Base-by-base conservation (phyloP, 331 rosid species). In the Stylosanthes scabra region DNA sequence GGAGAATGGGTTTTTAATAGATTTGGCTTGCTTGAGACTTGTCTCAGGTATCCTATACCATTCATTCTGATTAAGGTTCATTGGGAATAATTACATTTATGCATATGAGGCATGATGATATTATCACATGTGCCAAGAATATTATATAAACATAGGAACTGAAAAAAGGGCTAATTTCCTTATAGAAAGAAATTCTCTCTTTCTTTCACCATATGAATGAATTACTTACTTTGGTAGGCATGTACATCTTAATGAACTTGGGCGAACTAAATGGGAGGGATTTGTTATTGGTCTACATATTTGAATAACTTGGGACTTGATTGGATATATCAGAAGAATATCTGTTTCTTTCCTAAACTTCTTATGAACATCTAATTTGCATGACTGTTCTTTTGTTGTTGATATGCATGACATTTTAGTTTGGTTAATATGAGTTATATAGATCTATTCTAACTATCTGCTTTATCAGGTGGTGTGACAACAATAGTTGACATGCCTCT, bases 401-500 rank as follows among this genome's bases (percentile, higher is more conserved):
- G 37, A 31, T 31, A 31, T n/a, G 51, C 12, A 34, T 46, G 49
- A 57, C 28, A 59, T 16, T 60, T 69, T 61, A 52, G 47, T 76
- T 57, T 20, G 44, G 62, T 52, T 76, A 40, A 8, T 67, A 57
- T 72, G 31, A 31, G 54, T 68, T n/a, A 15, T 47, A 42, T 46
- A 49, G 60, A 62, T 46, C 28, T 50, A 67, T 84, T 80, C 40
- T 11, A 1, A 62, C 61, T 59, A 34, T 81, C 1, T 75, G 63
- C 80, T 86, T 74, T 15, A 59, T 57, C 82, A 94, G 99, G 99
- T 57, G 99, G 99, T 13, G 80, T 94, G 57, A 94, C 99, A 31
- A 90, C 97, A 45, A 84, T 94, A 79, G 86, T 94, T 87, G 99
- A 94, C 80, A 94, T 94, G 99, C 99, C 99, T 80, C 88, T 94